Percentiles rank a stretch among this genome's conserved stretches.
These are phyloP conservation scores for Aspergillus transmontanensis DNA, from an alignment of 2,329 filamentous ascomycete species.

Conservation along the genomic window DNA sequence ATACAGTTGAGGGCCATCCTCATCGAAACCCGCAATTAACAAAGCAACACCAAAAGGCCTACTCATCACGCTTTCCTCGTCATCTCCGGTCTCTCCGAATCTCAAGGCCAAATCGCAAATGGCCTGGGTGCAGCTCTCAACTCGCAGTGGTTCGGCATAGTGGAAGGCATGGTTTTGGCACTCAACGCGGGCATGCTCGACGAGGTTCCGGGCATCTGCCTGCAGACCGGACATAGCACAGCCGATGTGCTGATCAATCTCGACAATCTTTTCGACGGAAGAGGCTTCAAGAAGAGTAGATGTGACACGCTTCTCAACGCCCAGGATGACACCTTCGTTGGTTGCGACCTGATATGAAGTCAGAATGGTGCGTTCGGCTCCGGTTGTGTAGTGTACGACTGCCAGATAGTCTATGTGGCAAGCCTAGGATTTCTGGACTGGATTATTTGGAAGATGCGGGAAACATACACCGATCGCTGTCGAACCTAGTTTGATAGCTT, in stretches of 20 bases:
- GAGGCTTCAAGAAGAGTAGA: conserved; percentile 96
- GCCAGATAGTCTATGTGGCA: not conserved
- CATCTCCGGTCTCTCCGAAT: conserved; percentile 96
- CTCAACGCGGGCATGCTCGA: conserved; percentile 97
- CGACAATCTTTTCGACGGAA: conserved; percentile 98
- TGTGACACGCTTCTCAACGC: conserved; percentile 98
- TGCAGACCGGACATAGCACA: conserved; percentile 98
- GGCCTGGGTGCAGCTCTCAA: conserved; percentile 97
- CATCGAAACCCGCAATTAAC: conserved; percentile 94
- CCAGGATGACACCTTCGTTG: conserved; percentile 90
- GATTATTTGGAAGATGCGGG: not conserved
- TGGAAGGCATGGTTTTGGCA: conserved; percentile 97
- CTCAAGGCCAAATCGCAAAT: conserved; percentile 96
- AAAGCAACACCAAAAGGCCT: conserved; percentile 95
- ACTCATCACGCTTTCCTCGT: conserved; percentile 98
- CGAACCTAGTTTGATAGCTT: conserved; percentile 98
- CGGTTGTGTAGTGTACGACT: too few relatives aligned
- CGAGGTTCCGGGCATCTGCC: conserved; percentile 95
- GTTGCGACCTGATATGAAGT: conserved; percentile 69
- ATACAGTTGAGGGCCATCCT: conserved; percentile 89
- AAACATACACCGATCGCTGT: conserved; percentile 85
- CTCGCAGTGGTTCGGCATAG: conserved; percentile 91
- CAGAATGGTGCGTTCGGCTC: conserved; percentile 17
- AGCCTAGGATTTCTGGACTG: not conserved
- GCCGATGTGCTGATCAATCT: conserved; percentile 98